Conservation (phyloP, 768 basidiomycete genomes). For the Russula ochroleuca region DNA sequence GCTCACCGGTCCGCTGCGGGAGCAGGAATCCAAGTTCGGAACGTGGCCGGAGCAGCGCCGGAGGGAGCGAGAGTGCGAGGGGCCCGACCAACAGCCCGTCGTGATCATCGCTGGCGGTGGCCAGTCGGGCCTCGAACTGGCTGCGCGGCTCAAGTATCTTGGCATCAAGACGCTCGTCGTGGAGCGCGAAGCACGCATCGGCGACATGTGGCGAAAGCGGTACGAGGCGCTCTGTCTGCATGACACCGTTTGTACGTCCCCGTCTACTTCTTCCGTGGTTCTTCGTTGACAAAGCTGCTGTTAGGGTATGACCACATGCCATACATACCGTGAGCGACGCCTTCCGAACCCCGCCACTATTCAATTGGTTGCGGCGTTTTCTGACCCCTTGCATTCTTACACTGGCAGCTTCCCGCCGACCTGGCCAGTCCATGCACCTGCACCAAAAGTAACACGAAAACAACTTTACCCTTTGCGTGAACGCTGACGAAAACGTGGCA, state of each 20-base stretch:
- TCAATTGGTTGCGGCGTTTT: too few relatives aligned
- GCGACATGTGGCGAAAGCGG: slow-evolving; percentile 62
- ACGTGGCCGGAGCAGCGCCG: slow-evolving; percentile 41
- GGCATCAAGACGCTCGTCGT: slow-evolving; percentile 50
- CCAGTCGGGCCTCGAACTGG: slow-evolving; percentile 52
- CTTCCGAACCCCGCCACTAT: neutral
- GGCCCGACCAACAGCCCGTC: slow-evolving; percentile 41
- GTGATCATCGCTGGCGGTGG: slow-evolving; percentile 52
- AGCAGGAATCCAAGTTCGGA: slow-evolving; percentile 38
- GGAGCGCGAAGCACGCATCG: slow-evolving; percentile 56
- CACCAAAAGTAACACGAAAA: slow-evolving; percentile 31
- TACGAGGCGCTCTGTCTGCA: slow-evolving; percentile 67
- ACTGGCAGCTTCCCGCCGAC: slow-evolving; percentile 34
- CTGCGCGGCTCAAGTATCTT: slow-evolving; percentile 55
- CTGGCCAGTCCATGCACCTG: slow-evolving; percentile 34
- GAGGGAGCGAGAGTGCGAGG: slow-evolving; percentile 37
- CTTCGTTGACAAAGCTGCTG: slow-evolving; percentile 1
- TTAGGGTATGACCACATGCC: slow-evolving; percentile 55
- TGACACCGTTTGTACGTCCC: slow-evolving; percentile 57
- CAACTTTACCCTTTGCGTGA: neutral
- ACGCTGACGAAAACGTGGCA: slow-evolving; percentile 29
- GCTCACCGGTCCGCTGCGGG: slow-evolving; percentile 36
- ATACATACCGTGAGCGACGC: slow-evolving; percentile 33
- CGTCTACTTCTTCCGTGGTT: slow-evolving; percentile 12
- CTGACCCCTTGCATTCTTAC: neutral